Base-by-base conservation (phyloP, 768 basidiomycete species). In the Amanita exitialis region DNA sequence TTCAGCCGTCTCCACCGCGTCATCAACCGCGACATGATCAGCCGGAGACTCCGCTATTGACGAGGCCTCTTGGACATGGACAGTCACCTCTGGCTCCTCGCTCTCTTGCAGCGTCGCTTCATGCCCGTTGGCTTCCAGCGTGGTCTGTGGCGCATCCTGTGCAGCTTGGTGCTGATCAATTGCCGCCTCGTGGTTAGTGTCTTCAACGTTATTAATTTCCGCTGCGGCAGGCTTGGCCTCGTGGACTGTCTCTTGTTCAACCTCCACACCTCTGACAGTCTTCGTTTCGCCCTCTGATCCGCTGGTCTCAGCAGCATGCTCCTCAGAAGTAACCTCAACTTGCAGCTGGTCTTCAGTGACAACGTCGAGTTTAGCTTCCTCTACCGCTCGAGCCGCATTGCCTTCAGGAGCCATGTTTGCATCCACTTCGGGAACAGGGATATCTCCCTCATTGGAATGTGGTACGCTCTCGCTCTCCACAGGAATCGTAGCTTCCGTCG, bases 221-320 rank as follows among this genome's bases (percentile, higher is more conserved):
- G 25, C 42, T 25, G 35, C 50, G 23, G 16, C 20, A 35, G 34
- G 28, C 32, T 43, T 41, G 27, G 39, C 49, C 49, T 50, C 49
- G 41, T 50, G 49, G 16, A 18, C 41, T 2, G 27, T 16, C 27
- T 18, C 41, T n/a, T 30, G 28, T 25, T 50, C 15, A 25, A 38
- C 36, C 20, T 28, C 47, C 34, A 34, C 16, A 18, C 39, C 50
- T 13, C 18, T 34, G 18, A 41, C 50, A 44, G 41, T 34, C 16
- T 23, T 8, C 13, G 23, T 3, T 21, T 21, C 34, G 9, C 32
- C 39, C 21, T 20, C 20, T 20, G 37, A 39, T 16, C 16, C 30
- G 6, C 28, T 20, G 15, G 27, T 27, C n/a, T 42, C 34, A 16
- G 32, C 15, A 51, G 36, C 42, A 8, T 4, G 20, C 10, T 8